Conservation (phyloP, 306 rosid species). For the Cicer pinnatifidum region DNA sequence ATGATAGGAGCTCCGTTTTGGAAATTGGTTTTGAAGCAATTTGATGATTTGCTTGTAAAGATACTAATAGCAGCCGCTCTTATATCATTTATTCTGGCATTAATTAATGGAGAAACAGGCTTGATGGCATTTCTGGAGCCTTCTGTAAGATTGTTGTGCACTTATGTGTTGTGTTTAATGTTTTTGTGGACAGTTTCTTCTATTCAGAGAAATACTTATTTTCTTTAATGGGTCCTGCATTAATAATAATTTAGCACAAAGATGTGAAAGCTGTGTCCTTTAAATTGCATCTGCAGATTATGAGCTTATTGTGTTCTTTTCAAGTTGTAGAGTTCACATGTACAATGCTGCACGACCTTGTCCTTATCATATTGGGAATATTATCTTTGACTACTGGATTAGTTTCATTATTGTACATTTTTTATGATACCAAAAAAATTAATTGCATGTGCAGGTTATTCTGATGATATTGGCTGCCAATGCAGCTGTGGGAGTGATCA, state of each 20-base stretch:
- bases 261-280: conserved; percentile 33
- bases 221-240: neutral
- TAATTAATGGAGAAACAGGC: conserved; percentile 93
- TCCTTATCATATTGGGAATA: conserved; percentile 27
- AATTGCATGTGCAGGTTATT: conserved; percentile 68
- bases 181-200: neutral
- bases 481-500: conserved; percentile 95
- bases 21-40: conserved; percentile 94
- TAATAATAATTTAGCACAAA: conserved; percentile 19
- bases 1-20: conserved; percentile 88
- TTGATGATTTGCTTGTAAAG: conserved; percentile 96
- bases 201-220: conserved; percentile 23
- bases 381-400: conserved; percentile 23
- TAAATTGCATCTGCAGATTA: conserved; percentile 26
- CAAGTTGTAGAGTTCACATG: conserved; percentile 27
- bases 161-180: conserved; percentile 26
- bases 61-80: conserved; percentile 86
- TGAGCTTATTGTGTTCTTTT: conserved; percentile 44
- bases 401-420: conserved; percentile 52
- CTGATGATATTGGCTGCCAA: conserved; percentile 94
- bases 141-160: conserved; percentile 66
- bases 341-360: conserved; percentile 19
- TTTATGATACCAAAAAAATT: conserved; percentile 39
- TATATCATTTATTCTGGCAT: conserved; percentile 82
- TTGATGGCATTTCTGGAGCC: conserved; percentile 96